Evolutionary conservation across 2,329 filamentous ascomycete species (phyloP), one percentile per base, ranked within the genome.

Genomic region (Sporothrix globosa): DNA sequence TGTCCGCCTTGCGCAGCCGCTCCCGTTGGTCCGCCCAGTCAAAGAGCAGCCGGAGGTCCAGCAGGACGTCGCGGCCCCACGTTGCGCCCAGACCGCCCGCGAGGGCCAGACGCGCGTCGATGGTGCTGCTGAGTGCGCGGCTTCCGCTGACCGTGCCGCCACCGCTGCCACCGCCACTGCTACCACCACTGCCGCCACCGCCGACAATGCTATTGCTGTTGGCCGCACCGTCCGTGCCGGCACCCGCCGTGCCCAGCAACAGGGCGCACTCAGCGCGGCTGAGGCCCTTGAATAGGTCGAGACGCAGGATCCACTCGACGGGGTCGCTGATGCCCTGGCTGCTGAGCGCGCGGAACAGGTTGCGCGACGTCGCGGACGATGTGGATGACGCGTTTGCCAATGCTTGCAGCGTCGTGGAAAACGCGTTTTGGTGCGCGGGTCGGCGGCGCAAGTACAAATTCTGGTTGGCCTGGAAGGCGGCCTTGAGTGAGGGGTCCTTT

Each of bases 221-320:
- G 17, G 19, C 17, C 6, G 34, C 7, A 2, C 30, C n/a, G 24
- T 21, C 17, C 81, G 80, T 19, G 83, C n/a, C 5, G 81, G 52
- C 80, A 0, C 82, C 34, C 83, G 82, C 3, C 82, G n/a, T 46
- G 14, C 34, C 84, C 10, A 93, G 81, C 3, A 92, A 84, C 30
- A 88, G 81, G 0, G 85, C 85, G 69, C 87, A 86, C 75, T 97
- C 93, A 0, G 90, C 88, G 67, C 90, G 83, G 78, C 82, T 91
- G 78, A 83, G 87, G 73, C 74, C 80, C 76, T 75, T 78, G 71
- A 82, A 91, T 76, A 71, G 85, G 73, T 85, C 82, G 0, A 93
- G 84, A 1, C 83, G 80, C 77, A 97, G 92, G 1, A 97, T 77
- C 91, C 92, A 95, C 72, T 91, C 88, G 76, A 95, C 87, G 0